Base-by-base conservation (phyloP, 2,329 filamentous ascomycete genomes). In the Aspergillus eucalypticola region DNA sequence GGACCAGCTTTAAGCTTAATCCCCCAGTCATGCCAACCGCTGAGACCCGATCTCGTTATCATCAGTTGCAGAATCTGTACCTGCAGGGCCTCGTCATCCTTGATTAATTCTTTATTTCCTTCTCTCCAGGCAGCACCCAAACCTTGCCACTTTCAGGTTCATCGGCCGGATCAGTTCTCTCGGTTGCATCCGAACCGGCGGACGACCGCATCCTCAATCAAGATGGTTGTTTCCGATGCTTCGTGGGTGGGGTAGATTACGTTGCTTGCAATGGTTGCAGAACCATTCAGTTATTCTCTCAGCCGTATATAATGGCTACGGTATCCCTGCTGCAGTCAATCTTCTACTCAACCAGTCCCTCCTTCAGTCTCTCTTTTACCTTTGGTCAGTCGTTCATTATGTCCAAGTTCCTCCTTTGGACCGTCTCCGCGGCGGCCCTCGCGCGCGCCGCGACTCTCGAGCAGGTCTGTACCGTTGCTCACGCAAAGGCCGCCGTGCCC, bases 361-460 rank as follows among this genome's bases (percentile, higher is more conserved):
- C 32, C 21, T 15, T 23, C 44, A 29, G 44, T 49, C 44, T 29
- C 44, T 27, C 44, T 15, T 49, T 49, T 44, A 25, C 17, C 13
- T 32, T 21, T 23, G 25, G 39, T 44, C 52, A 13, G 29, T 44
- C 52, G 7, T 44, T 54, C 51, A 42, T 11, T 27, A 54, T 54
- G 52, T 35, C 52, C 52, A 54, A 54, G 52, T 54, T 42, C 25
- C 13, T 54, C 8, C 8, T 42, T 5, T 44, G 39, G 52, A 42
- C 52, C 23, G 19, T 44, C 52, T 54, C 52, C 8, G 52, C 52
- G n/a, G 52, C 52, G n/a, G 52, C 52, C 27, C 52, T 54, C 17
- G 52, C 38, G 13, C 38, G n/a, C 8, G 52, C 52, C 17, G 38
- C 23, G 38, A 54, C 38, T n/a, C 38, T 54, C 10, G 52, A 54